Base-by-base conservation (phyloP, 306 rosid genomes). In the Hylodesmum podocarpum region DNA sequence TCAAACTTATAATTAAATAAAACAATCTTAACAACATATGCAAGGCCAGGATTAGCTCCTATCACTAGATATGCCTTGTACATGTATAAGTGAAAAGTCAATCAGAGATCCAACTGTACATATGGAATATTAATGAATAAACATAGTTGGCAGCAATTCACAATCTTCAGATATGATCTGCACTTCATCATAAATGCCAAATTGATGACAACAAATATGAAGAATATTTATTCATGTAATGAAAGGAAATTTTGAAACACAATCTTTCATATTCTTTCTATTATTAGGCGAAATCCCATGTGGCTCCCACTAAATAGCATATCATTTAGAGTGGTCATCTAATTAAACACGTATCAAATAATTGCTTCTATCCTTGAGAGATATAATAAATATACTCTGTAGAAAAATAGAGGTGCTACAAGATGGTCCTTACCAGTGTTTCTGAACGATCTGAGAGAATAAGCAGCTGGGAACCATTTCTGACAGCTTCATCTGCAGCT, bases 401-500 rank as follows among this genome's bases (percentile, higher is more conserved):
- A 53, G 6, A 67, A 65, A 65, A 19, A 67, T 54, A 61, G n/a
- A 62, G 37, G 68, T 41, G 59, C 75, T 44, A 27, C 75, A 44
- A 61, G 71, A 77, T 66, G 72, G 79, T 49, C 41, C 83, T 87
- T 84, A 95, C 99, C 83, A 89, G 89, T 69, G 83, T 88, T 80
- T 95, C 99, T 33, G 92, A 80, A 67, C 97, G 97, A 73, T 95
- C 99, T 40, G 99, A 95, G 66, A 95, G 95, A 83, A 95, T 83
- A 78, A 95, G 97, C 79, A 95, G 78, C 78, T 95, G 92, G 69
- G 94, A 92, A 75, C 99, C 97, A 86, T 90, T 95, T 83, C 94
- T 90, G 68, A 95, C 97, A 83, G 99, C 99, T 86, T 89, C 99
- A 85, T 95, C 99, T 78, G 99, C 99, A 84, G 97, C 97, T 79